Percentiles rank a stretch among this genome's conserved stretches.
Evolutionary conservation across 176 grass and related monocot species (phyloP).

Genomic region (Triticum turgidum): DNA sequence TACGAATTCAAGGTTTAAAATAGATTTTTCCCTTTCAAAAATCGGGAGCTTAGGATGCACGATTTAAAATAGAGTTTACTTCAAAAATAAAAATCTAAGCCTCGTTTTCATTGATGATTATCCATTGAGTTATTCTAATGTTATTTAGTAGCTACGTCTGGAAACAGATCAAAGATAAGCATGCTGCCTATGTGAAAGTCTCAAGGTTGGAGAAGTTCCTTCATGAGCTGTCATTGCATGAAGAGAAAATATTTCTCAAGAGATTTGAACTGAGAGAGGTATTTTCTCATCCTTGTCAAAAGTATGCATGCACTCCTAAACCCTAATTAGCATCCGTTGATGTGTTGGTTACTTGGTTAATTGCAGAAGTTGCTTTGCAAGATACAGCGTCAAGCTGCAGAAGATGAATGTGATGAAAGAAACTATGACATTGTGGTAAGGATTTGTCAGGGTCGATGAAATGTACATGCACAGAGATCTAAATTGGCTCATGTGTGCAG

Average conservation of each 20-base stretch:
- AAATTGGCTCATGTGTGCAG: not conserved
- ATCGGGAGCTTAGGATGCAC: too few relatives aligned
- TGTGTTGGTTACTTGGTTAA: not conserved
- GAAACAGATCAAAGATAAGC: constrained; percentile 49
- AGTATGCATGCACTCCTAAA: not conserved
- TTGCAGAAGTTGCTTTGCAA: constrained; percentile 27
- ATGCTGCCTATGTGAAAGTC: constrained; percentile 41
- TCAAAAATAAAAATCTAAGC: not conserved
- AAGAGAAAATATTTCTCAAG: constrained; percentile 58
- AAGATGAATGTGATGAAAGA: constrained; percentile 19
- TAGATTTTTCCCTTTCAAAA: too few relatives aligned
- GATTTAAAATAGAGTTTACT: too few relatives aligned
- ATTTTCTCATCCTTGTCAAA: not conserved
- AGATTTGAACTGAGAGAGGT: constrained; percentile 38
- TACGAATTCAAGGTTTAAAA: too few relatives aligned
- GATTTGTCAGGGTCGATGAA: not conserved
- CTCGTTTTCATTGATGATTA: not conserved
- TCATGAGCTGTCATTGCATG: constrained; percentile 36
- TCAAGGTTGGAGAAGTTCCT: constrained; percentile 50
- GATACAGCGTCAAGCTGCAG: constrained; percentile 5
- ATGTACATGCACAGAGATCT: not conserved
- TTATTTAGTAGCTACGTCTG: not conserved
- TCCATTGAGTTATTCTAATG: not conserved
- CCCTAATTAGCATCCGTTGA: not conserved
- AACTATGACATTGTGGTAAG: constrained; percentile 16